These are phyloP conservation scores for Rhododendron griersonianum DNA, from an alignment of 148 eudicot species.

Conservation along the genomic window DNA sequence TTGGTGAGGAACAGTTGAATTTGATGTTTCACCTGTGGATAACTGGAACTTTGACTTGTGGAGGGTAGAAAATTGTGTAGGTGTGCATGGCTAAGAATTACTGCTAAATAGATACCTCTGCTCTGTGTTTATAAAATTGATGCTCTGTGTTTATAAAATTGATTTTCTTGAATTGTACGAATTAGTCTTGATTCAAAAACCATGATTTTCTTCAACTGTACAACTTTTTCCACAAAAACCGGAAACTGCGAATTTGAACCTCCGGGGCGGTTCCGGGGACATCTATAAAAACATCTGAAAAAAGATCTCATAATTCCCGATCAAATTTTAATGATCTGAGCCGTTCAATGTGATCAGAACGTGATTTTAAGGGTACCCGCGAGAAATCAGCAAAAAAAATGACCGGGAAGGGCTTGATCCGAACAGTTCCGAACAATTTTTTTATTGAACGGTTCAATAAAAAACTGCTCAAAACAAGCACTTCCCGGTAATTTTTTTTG, in stretches of 20 bases:
- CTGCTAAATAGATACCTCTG: neutral
- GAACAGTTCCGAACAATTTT: too few species aligned
- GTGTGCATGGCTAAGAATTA: neutral
- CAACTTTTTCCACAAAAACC: neutral
- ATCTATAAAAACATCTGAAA: too few species aligned
- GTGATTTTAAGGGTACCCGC: too few species aligned
- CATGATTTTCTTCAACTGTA: neutral
- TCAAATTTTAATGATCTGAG: too few species aligned
- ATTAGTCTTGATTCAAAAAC: neutral
- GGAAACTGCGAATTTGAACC: neutral
- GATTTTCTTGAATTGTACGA: neutral
- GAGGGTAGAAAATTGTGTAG: neutral
- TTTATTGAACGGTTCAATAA: too few species aligned
- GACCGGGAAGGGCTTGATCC: too few species aligned
- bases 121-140: neutral
- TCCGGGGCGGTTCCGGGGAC: too few species aligned
- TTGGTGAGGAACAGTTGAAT: neutral
- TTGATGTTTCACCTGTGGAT: neutral
- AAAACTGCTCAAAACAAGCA: too few species aligned
- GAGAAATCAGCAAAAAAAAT: too few species aligned
- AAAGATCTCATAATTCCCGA: too few species aligned
- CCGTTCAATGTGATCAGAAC: too few species aligned
- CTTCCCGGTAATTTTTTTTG: too few species aligned
- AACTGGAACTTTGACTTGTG: neutral
- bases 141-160: neutral